Evolutionary conservation across 352 stramenopile species (phyloP).

Genomic region (Globisporangium parvum): DNA sequence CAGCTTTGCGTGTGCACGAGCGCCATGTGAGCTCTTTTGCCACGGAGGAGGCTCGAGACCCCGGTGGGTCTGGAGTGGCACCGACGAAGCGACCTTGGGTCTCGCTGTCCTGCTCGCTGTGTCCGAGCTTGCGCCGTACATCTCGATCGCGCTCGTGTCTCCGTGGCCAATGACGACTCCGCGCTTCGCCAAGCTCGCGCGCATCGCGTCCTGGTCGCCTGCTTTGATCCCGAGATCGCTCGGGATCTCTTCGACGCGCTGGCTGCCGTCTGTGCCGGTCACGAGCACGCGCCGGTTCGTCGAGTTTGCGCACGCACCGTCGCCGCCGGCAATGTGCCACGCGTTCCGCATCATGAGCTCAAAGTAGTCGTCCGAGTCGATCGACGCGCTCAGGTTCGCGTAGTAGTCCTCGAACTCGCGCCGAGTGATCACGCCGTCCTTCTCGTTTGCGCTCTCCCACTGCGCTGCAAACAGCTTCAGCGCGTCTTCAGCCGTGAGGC

Average conservation of each 20-base stretch:
- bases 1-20: too few relatives aligned
- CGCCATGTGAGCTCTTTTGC: too few relatives aligned
- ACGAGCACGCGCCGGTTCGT: constrained; percentile 58
- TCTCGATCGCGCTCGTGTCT: constrained; percentile 80
- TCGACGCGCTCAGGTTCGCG: constrained; percentile 53
- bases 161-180: constrained; percentile 74
- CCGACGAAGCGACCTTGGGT: too few relatives aligned
- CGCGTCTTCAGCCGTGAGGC: constrained; percentile 71
- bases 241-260: constrained; percentile 40
- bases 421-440: constrained; percentile 26
- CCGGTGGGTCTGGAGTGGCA: too few relatives aligned
- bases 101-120: constrained; percentile 36
- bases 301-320: constrained; percentile 48
- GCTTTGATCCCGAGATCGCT: constrained; percentile 36
- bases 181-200: constrained; percentile 59
- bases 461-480: constrained; percentile 5
- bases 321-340: constrained; percentile 71
- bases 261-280: constrained; percentile 37
- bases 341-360: constrained; percentile 80
- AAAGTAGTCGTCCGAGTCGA: constrained; percentile 85
- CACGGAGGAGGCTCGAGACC: too few relatives aligned
- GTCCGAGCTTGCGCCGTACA: constrained; percentile 89
- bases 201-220: constrained; percentile 20
- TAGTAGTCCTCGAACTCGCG: constrained; percentile 64
- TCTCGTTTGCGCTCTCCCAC: constrained; percentile 15